A percentile compares a stretch with the other conserved stretches of the same genome.
phyloP scores from a whole-genome alignment of 2,329 filamentous ascomycete genomes.

The Ophiosphaerella herpotricha region DNA sequence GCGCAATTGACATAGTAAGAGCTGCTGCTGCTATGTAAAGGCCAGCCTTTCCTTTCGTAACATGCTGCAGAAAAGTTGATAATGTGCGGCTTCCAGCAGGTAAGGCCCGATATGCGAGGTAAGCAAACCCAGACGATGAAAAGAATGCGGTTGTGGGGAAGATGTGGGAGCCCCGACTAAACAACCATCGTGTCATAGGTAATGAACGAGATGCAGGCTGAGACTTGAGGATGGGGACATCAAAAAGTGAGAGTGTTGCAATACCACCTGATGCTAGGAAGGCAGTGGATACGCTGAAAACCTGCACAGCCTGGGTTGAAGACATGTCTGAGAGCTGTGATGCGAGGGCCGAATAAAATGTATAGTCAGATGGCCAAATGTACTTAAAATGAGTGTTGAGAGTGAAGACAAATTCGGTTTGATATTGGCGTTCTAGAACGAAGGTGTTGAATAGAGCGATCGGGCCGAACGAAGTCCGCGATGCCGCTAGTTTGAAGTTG shows the following conservation, averaged over 20 bases:
- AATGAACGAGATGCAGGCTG: slow-evolving; percentile 46
- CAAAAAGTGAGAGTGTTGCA: slow-evolving; percentile 40
- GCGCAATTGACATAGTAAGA: slow-evolving; percentile 25
- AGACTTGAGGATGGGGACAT: slow-evolving; percentile 36
- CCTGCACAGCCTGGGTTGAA: slow-evolving; percentile 21
- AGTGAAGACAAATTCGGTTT: background rate
- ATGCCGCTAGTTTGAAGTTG: background rate
- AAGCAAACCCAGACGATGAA: slow-evolving; percentile 34
- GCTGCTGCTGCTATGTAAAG: slow-evolving; percentile 20
- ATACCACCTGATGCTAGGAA: slow-evolving; percentile 43
- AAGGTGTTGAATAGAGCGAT: background rate
- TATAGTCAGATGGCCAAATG: too few species aligned
- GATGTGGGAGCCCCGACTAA: slow-evolving; percentile 44
- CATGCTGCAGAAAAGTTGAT: background rate
- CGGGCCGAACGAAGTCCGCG: slow-evolving; percentile 1
- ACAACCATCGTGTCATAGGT: slow-evolving; percentile 44
- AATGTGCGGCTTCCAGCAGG: slow-evolving; percentile 4
- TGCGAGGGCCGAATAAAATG: background rate
- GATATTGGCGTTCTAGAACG: background rate
- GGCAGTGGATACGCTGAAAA: slow-evolving; percentile 37
- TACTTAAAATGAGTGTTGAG: background rate
- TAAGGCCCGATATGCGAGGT: slow-evolving; percentile 24
- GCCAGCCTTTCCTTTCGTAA: slow-evolving; percentile 6
- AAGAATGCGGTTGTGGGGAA: slow-evolving; percentile 37
- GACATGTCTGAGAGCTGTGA: slow-evolving; percentile 3